Evolutionary conservation across 208 protist species (phyloP).

Genomic region (Leishmania martiniquensis): DNA sequence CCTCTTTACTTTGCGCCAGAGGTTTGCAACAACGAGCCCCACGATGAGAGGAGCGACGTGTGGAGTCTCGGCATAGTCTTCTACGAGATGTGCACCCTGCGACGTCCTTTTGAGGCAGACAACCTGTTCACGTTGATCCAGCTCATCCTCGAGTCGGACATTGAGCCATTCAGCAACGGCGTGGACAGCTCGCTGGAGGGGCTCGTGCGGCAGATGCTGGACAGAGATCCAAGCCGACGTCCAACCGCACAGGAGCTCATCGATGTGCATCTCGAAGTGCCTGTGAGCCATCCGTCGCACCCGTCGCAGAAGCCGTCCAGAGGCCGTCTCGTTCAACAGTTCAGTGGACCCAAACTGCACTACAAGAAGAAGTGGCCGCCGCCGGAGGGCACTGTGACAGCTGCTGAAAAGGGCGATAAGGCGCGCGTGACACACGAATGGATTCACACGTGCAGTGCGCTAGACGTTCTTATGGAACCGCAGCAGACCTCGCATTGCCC

Average conservation of each 20-base stretch:
- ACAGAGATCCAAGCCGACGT: conserved; percentile 63
- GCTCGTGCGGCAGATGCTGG: conserved; percentile 82
- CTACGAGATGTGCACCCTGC: conserved; percentile 95
- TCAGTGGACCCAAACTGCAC: conserved; percentile 63
- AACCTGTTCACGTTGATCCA: conserved; percentile 77
- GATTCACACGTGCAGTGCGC: conserved; percentile 31
- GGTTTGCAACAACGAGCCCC: conserved; percentile 86
- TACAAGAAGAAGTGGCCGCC: conserved; percentile 56
- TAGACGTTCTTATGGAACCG: conserved; percentile 35
- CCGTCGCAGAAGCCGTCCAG: conserved; percentile 74
- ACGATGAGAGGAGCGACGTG: conserved; percentile 94
- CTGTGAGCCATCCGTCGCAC: conserved; percentile 79
- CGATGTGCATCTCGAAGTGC: conserved; percentile 76
- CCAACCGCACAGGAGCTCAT: conserved; percentile 86
- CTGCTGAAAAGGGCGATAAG: neutral
- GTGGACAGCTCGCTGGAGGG: conserved; percentile 68
- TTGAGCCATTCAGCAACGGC: conserved; percentile 74
- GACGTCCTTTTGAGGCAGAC: conserved; percentile 73
- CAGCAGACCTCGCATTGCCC: conserved; percentile 36
- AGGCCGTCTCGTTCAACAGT: conserved; percentile 75
- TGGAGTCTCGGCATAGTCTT: conserved; percentile 96
- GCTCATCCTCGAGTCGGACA: conserved; percentile 67
- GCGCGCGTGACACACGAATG: conserved; percentile 32
- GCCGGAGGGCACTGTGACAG: conserved; percentile 1
- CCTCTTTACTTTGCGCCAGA: conserved; percentile 93